A percentile compares a stretch with the other conserved stretches of the same genome.
These are phyloP conservation scores for Solanum ossicruentum DNA, from an alignment of 257 asterid genomes.

Conservation along the genomic window DNA sequence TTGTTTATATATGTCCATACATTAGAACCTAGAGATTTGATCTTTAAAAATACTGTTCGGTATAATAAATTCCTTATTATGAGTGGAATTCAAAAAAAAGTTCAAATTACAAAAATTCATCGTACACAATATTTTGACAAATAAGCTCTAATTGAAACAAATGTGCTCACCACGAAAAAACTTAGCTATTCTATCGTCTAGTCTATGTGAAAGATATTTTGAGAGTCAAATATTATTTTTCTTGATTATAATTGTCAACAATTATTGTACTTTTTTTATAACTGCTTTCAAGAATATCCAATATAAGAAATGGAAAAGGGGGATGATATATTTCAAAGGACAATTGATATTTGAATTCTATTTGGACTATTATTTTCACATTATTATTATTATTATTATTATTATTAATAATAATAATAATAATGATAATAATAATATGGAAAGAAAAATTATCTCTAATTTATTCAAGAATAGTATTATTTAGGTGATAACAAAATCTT, in stretches of 20 bases:
- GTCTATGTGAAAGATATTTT: not conserved
- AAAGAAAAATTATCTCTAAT: not conserved
- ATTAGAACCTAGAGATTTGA: not conserved
- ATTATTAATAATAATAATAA: not conserved
- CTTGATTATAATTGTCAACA: not conserved
- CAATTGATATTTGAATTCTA: not conserved
- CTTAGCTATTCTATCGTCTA: not conserved
- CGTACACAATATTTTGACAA: not conserved
- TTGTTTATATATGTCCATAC: not conserved
- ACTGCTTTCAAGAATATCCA: not conserved
- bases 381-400: too few relatives aligned
- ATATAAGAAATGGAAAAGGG: not conserved
- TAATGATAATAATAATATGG: not conserved
- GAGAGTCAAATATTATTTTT: not conserved
- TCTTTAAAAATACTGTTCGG: not conserved
- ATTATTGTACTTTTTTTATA: not conserved
- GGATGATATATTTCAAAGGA: too few relatives aligned
- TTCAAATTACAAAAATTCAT: not conserved
- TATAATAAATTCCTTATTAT: not conserved
- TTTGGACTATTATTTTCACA: not conserved
- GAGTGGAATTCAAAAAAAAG: fast-evolving
- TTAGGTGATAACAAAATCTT: too few relatives aligned
- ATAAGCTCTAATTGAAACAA: too few relatives aligned
- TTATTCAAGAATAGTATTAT: not conserved
- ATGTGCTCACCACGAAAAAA: not conserved